These are phyloP conservation scores for Talaromyces funiculosus DNA, from an alignment of 2,329 filamentous ascomycete species.

Conservation along the genomic window DNA sequence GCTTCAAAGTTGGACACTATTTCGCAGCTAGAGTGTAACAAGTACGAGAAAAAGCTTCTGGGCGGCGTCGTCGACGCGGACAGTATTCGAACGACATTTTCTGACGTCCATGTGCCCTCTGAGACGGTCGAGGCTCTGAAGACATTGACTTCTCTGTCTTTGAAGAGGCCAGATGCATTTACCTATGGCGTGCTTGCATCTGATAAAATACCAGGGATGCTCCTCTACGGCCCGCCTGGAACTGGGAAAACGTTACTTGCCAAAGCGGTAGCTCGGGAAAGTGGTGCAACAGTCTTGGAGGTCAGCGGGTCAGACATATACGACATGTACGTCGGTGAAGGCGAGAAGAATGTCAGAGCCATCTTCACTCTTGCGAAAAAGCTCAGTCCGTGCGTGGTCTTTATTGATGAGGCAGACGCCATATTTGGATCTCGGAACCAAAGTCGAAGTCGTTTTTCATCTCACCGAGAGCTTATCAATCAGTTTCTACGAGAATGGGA, in stretches of 20 bases:
- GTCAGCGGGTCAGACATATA: slow-evolving; percentile 87
- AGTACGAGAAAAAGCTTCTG: slow-evolving; percentile 77
- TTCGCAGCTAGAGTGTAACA: slow-evolving; percentile 56
- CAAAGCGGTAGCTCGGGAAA: slow-evolving; percentile 60
- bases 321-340: slow-evolving; percentile 93
- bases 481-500: slow-evolving; percentile 98
- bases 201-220: slow-evolving; percentile 82
- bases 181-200: slow-evolving; percentile 87
- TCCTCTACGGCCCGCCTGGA: slow-evolving; percentile 78
- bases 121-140: slow-evolving; percentile 85
- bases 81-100: slow-evolving; percentile 80
- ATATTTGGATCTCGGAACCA: slow-evolving; percentile 71
- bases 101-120: slow-evolving; percentile 73
- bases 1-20: slow-evolving; percentile 38
- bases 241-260: slow-evolving; percentile 60
- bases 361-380: slow-evolving; percentile 90
- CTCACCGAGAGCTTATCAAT: slow-evolving; percentile 86
- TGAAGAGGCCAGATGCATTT: slow-evolving; percentile 89
- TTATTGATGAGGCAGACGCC: slow-evolving; percentile 94
- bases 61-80: slow-evolving; percentile 74
- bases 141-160: slow-evolving; percentile 78
- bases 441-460: slow-evolving; percentile 51
- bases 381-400: slow-evolving; percentile 84
- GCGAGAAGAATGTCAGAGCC: slow-evolving; percentile 91
- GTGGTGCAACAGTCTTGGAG: slow-evolving; percentile 67